Conservation (phyloP, 2,329 filamentous ascomycete species). For the Talaromyces sp. region DNA sequence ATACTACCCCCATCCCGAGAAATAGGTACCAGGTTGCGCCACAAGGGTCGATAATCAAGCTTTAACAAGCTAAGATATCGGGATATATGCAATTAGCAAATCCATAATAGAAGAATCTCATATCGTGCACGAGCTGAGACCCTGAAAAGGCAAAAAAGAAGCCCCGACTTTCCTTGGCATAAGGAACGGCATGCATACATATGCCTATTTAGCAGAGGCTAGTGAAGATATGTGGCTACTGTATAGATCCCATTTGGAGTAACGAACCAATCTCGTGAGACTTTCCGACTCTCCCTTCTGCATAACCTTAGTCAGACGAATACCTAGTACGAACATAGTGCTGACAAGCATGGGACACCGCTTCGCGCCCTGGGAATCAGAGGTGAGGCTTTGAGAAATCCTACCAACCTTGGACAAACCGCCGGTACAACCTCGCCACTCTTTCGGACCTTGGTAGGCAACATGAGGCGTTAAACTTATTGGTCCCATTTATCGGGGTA, state of each 20-base stretch:
- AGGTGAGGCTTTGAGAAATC: background rate
- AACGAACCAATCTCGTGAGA: background rate
- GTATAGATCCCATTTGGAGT: background rate
- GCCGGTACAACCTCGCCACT: background rate
- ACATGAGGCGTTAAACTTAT: background rate
- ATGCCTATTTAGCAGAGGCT: background rate
- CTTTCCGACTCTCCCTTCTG: background rate
- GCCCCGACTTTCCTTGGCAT: background rate
- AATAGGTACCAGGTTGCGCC: no score
- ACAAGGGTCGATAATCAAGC: no score
- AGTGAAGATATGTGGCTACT: background rate
- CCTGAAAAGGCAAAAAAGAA: background rate
- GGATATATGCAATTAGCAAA: no score
- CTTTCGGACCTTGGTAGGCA: no score
- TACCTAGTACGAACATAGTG: constrained; percentile 23
- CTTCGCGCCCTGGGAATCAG: background rate
- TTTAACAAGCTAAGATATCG: background rate
- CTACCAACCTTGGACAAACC: background rate
- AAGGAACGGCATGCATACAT: background rate
- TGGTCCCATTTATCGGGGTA: constrained; percentile 11
- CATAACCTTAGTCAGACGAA: background rate
- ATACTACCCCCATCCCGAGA: no score
- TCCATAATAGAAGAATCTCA: no score
- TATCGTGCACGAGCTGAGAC: no score
- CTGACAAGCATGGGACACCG: constrained; percentile 20